Evolutionary conservation across 1,284 basidiomycete genomes (phyloP), one percentile per base, ranked within the genome.

Genomic region (Apiotrichum akiyoshidainum): DNA sequence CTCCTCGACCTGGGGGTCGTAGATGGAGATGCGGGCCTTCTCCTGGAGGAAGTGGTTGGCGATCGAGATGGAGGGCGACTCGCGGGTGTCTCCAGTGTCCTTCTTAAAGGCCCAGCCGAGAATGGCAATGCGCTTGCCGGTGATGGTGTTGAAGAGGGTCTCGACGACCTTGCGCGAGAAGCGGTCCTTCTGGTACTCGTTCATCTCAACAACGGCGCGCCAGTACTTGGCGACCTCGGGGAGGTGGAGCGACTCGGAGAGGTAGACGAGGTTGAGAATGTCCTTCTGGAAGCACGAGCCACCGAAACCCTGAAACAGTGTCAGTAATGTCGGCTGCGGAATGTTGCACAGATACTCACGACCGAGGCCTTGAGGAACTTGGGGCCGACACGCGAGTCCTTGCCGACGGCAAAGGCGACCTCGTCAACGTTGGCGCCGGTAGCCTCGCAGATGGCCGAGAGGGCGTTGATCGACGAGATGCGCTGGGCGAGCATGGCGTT

Each of bases 281-380:
- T 99, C 95, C 80, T 96, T 96, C 81, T 97, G 93, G 89, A 99
- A 99, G 81, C 96, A 99, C 40, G 90, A 93, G 39, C 95, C 95
- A 66, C 95, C 95, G 71, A 98, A 99, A n/a, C 95, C 74, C 46
- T 48, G 33, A 12, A n/a, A 48, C 12, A 46, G 12, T 48, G n/a
- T 33, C 65, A 68, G 46, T 7, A 22, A 42, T 21, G 45, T 37
- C n/a, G n/a, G n/a, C 16, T 9, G 40, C 3, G 17, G 9, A 17
- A 44, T n/a, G 21, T 19, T 1, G 19, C n/a, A n/a, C 19, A 45
- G 22, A 31, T 40, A 48, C 46, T 48, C n/a, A 48, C 46, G 60
- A 84, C 81, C 21, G 81, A 82, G 12, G 82, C 82, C 78, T 91
- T 92, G 72, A 99, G 83, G 86, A 99, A 99, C 78, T 92, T 95